Percentiles rank a stretch among this genome's conserved stretches.
Conservation (phyloP, 331 rosid species). For the Malus hybrid region DNA sequence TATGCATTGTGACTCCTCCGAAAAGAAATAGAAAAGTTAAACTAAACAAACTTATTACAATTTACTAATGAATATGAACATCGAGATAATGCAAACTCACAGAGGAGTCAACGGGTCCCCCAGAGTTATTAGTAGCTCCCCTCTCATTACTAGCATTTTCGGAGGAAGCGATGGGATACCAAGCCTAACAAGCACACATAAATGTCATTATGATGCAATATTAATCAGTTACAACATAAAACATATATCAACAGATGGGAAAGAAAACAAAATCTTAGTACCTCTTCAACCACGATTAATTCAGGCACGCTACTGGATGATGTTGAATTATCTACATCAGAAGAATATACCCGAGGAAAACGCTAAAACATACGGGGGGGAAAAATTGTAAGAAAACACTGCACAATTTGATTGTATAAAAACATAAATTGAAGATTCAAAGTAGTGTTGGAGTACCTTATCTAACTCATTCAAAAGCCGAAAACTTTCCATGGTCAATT, state of each 20-base stretch:
- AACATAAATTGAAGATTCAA: not conserved
- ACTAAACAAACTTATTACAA: not conserved
- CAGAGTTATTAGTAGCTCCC: constrained; percentile 23
- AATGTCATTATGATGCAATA: not conserved
- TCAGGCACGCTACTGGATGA: constrained; percentile 21
- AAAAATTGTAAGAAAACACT: constrained; percentile 12
- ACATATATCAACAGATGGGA: not conserved
- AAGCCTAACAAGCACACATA: constrained; percentile 40
- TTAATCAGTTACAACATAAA: not conserved
- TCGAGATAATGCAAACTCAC: constrained; percentile 41
- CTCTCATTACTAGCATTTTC: constrained; percentile 29
- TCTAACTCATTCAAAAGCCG: constrained; percentile 64
- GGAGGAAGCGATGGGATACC: constrained; percentile 50
- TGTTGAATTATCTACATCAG: constrained; percentile 17
- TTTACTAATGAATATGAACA: not conserved
- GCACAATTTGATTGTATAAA: not conserved
- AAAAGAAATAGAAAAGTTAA: not conserved
- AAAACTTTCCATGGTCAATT: constrained; percentile 39
- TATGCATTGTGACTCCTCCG: not conserved
- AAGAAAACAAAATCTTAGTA: constrained; percentile 18
- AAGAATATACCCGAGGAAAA: constrained; percentile 56
- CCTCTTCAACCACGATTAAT: constrained; percentile 64
- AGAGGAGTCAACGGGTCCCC: constrained; percentile 46
- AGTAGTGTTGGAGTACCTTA: constrained; percentile 34
- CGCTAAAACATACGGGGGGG: constrained; percentile 19